A percentile compares a stretch with the other conserved stretches of the same genome.
These are phyloP conservation scores for Musa acuminata DNA, from an alignment of 176 grass and related monocot genomes.

Conservation along the genomic window DNA sequence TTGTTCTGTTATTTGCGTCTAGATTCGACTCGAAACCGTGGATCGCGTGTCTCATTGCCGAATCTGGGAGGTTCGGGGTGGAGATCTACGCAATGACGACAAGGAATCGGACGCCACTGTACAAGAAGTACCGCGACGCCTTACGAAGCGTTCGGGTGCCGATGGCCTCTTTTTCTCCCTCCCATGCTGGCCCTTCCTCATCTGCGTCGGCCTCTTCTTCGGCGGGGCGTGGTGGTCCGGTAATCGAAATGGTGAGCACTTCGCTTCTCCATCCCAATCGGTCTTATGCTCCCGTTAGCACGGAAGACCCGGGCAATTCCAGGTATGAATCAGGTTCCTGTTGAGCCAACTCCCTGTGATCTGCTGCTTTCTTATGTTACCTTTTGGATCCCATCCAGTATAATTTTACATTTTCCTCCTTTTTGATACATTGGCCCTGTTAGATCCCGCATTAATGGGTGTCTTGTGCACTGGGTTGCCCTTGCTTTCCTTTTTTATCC, in stretches of 20 bases:
- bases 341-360: background rate
- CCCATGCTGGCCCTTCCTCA: slow-evolving; percentile 15
- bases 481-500: no score
- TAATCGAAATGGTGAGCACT: slow-evolving; percentile 30
- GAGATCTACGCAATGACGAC: slow-evolving; percentile 28
- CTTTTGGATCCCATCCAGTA: no score
- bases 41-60: background rate
- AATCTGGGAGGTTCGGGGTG: background rate
- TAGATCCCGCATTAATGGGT: background rate
- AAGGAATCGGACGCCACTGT: slow-evolving; percentile 32
- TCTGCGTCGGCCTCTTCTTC: slow-evolving; percentile 2
- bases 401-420: background rate
- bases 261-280: slow-evolving; percentile 33
- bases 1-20: background rate
- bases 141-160: slow-evolving; percentile 31
- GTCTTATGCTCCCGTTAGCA: slow-evolving; percentile 34
- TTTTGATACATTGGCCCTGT: background rate
- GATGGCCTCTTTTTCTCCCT: background rate
- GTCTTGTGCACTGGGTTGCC: no score
- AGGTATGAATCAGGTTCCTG: slow-evolving; percentile 15
- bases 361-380: no score
- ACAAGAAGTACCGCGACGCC: slow-evolving; percentile 36
- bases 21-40: background rate
- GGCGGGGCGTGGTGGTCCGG: background rate
- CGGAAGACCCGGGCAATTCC: slow-evolving; percentile 36